Conservation (phyloP, 306 rosid genomes). For the Delonix regia region DNA sequence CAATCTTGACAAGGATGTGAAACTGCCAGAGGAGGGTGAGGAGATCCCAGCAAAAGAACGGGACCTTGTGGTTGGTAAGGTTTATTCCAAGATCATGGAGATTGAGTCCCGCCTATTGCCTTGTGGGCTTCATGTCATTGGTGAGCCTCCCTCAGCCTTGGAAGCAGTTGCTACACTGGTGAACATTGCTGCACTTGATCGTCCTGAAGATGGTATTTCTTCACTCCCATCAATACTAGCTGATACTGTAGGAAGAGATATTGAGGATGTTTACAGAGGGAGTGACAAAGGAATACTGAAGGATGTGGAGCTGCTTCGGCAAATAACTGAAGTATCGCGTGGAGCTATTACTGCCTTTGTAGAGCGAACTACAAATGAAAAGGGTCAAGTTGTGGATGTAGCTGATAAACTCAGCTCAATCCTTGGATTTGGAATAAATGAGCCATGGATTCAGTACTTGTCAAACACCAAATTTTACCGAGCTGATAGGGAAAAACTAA, state of each 20-base stretch:
- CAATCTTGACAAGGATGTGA: constrained; percentile 97
- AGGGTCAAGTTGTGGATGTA: constrained; percentile 96
- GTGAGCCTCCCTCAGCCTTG: constrained; percentile 98
- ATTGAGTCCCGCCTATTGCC: constrained; percentile 93
- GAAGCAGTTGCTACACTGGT: constrained; percentile 98
- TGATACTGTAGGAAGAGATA: constrained; percentile 81
- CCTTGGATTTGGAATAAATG: constrained; percentile 89
- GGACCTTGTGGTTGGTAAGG: constrained; percentile 91
- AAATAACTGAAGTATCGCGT: constrained; percentile 85
- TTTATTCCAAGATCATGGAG: constrained; percentile 96
- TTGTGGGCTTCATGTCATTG: constrained; percentile 95
- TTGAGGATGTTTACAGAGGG: constrained; percentile 82
- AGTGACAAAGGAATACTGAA: constrained; percentile 86
- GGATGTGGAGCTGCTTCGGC: constrained; percentile 95
- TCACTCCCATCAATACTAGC: constrained; percentile 85
- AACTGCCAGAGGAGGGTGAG: constrained; percentile 78
- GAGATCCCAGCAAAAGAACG: constrained; percentile 87
- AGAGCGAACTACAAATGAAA: constrained; percentile 76
- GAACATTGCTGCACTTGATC: constrained; percentile 93
- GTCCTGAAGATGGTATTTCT: constrained; percentile 82
- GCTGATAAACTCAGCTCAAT: constrained; percentile 65
- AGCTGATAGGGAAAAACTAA: constrained; percentile 83
- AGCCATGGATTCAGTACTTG: constrained; percentile 92
- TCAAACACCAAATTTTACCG: constrained; percentile 86
- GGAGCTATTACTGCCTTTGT: constrained; percentile 85